A percentile compares a stretch with the other conserved stretches of the same genome.
Conservation (phyloP, 768 basidiomycete genomes). For the Termitomyces sp. region DNA sequence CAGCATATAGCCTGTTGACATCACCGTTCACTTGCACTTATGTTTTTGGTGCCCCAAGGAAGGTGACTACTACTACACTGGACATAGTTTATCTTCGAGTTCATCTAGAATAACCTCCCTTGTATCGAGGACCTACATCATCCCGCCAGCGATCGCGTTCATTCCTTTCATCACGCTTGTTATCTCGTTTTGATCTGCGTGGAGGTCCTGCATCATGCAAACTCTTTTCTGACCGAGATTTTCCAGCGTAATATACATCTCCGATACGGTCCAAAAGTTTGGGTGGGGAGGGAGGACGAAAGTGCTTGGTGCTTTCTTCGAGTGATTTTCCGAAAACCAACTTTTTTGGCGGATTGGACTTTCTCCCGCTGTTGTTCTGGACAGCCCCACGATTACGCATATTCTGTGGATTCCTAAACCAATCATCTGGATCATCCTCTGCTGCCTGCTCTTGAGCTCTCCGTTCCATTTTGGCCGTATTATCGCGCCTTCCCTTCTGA, state of each 20-base stretch:
- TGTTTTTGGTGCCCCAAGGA: not conserved
- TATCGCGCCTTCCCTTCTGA: conserved; percentile 54
- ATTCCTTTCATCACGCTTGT: conserved; percentile 14
- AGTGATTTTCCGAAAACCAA: conserved; percentile 30
- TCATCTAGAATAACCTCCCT: conserved; percentile 38
- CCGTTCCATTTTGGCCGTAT: conserved; percentile 48
- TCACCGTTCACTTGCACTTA: not conserved
- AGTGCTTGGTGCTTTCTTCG: conserved; percentile 20
- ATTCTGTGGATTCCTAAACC: conserved; percentile 44
- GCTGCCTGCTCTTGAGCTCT: conserved; percentile 34
- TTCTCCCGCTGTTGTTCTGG: conserved; percentile 4
- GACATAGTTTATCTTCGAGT: not conserved
- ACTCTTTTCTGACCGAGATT: conserved; percentile 5
- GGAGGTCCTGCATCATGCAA: not conserved
- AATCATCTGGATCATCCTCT: conserved; percentile 57
- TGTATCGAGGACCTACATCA: conserved; percentile 42
- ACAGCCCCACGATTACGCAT: conserved; percentile 8
- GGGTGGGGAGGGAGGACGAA: conserved; percentile 14
- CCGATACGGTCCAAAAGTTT: conserved; percentile 27
- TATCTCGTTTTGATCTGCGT: conserved; percentile 4
- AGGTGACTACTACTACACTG: not conserved
- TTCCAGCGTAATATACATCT: conserved; percentile 8
- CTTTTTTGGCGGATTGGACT: conserved; percentile 20
- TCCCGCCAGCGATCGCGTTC: conserved; percentile 14
- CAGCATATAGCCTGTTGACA: too few relatives aligned